These are phyloP conservation scores for Buddleja alternifolia DNA, from an alignment of 257 asterid genomes.

Conservation along the genomic window DNA sequence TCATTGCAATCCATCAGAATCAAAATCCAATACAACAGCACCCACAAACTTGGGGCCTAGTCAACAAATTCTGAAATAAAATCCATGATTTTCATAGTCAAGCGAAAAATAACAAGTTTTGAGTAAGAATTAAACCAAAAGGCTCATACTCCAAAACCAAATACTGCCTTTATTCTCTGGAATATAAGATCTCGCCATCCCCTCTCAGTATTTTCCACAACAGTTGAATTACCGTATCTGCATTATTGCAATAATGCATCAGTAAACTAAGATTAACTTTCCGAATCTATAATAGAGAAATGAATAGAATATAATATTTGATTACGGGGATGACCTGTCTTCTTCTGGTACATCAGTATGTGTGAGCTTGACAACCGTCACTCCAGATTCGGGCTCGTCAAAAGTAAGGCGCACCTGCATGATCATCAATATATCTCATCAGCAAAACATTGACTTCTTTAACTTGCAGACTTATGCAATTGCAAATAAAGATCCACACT, in stretches of 20 bases:
- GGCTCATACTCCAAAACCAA: constrained; percentile 58
- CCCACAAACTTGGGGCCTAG: constrained; percentile 28
- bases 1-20: too few relatives aligned
- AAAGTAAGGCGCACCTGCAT: constrained; percentile 77
- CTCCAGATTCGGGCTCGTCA: constrained; percentile 90
- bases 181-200: constrained; percentile 98
- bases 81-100: constrained; percentile 8
- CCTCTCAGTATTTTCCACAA: constrained; percentile 91
- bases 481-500: background rate
- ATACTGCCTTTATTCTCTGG: constrained; percentile 70
- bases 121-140: background rate
- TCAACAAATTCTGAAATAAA: constrained; percentile 12
- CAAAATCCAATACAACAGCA: constrained; percentile 22
- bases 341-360: constrained; percentile 92
- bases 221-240: constrained; percentile 91
- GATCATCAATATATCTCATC: background rate
- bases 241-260: constrained; percentile 5
- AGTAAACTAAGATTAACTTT: background rate
- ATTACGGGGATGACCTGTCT: constrained; percentile 58
- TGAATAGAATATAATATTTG: constrained; percentile 20
- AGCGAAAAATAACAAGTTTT: constrained; percentile 17
- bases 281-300: background rate
- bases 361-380: constrained; percentile 75
- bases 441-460: background rate
- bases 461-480: background rate